These are phyloP conservation scores for Chamaenerion angustifolium DNA, from an alignment of 345 rosid genomes.

Conservation along the genomic window DNA sequence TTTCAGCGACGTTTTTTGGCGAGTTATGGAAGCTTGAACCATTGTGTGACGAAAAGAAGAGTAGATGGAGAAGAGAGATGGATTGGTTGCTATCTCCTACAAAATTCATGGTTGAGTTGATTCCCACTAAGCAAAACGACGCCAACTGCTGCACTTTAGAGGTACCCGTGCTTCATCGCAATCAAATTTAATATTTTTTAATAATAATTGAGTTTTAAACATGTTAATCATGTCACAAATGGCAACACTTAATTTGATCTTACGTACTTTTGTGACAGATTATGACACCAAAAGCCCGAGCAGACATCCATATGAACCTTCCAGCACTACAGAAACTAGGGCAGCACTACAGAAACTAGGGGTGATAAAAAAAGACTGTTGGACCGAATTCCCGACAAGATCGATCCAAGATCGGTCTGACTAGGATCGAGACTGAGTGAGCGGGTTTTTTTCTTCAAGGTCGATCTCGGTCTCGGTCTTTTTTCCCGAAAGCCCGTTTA, in stretches of 20 bases:
- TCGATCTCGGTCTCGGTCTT: too few relatives aligned
- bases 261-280: conserved; percentile 37
- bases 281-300: conserved; percentile 91
- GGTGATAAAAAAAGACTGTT: too few relatives aligned
- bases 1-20: conserved; percentile 77
- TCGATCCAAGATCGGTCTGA: too few relatives aligned
- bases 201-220: too few relatives aligned
- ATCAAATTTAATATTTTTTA: too few relatives aligned
- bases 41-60: conserved; percentile 54
- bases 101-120: conserved; percentile 85
- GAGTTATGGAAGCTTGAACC: conserved; percentile 98
- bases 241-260: too few relatives aligned
- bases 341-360: too few relatives aligned
- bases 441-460: too few relatives aligned
- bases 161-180: conserved; percentile 23
- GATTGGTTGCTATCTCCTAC: conserved; percentile 94
- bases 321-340: conserved; percentile 92
- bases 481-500: too few relatives aligned
- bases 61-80: conserved; percentile 79
- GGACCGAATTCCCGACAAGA: too few relatives aligned
- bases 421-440: too few relatives aligned
- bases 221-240: too few relatives aligned
- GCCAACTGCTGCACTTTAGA: conserved; percentile 65
- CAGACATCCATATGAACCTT: conserved; percentile 86
- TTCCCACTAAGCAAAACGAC: conserved; percentile 79